Evolutionary conservation across 2,329 filamentous ascomycete species (phyloP), one percentile per base, ranked within the genome.

Genomic region (Geosmithia putterillii): DNA sequence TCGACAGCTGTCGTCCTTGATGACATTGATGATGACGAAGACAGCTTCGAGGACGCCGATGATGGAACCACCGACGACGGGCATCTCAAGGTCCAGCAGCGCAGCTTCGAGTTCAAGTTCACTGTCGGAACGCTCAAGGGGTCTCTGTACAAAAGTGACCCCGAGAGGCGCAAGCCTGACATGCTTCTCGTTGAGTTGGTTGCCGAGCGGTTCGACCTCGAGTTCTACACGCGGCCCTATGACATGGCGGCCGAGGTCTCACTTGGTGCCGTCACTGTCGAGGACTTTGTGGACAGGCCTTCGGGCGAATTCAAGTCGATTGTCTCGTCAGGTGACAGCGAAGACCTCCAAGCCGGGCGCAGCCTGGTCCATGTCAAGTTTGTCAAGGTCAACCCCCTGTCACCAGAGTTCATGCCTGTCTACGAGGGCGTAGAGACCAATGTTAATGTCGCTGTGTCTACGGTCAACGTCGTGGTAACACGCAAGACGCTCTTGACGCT

Each of bases 391-490:
- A 95, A 92, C 54, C 82, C 78, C 25, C 79, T 87, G 42, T 96
- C 92, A 2, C 94, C 94, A 0, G 90, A 98, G 56, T 95, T 96
- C 54, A 81, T 88, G 71, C 79, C 83, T 1, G 82, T 87, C 2
- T 96, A 94, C 52, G 88, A 96, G 55, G 88, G 89, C 1, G 83
- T 96, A 44, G 88, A 94, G 49, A 95, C 84, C 22, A 95, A 98
- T 53, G 74, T 99, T 38, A 87, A 94, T 47, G 83, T 92, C 2
- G 80, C 81, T 0, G 81, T 99, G 12, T 95, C 92, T 0, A 98
- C 92, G 0, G 95, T 99, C 65, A 96, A 96, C 57, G 62, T 98
- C 19, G 79, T 98, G 28, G 88, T 99, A 8, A 99, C 94, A 0
- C 74, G 94, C 50, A 90, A 84, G 62, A 98, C 94, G 0, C 67